Evolutionary conservation across 129 eudicot species (phyloP), one percentile per base, ranked within the genome.

Genomic region (Centaurea solstitialis): DNA sequence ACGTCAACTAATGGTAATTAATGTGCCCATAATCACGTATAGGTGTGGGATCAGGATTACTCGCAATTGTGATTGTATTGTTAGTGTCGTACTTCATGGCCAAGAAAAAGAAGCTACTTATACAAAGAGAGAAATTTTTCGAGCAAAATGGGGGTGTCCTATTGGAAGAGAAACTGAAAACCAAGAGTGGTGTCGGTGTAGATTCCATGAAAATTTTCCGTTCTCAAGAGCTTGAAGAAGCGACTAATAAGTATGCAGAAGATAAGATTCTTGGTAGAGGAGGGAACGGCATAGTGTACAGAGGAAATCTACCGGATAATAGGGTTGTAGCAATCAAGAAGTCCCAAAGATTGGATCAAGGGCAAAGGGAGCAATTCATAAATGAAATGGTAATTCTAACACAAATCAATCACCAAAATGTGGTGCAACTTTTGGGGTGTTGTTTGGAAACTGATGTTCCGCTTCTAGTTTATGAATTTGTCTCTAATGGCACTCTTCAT

Each of bases 401-500:
- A 7, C 91, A 82, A 67, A 81, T 85, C 37, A 88, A 82, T 45
- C 88, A 84, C 40, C 77, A 76, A 23, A 81, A 84, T 26, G 91
- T 87, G 50, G 91, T 87, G 61, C 85, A 77, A 37, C 72, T 82
- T 9, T 12, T 87, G 50, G 88, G 85, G 6, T 88, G 87, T 67
- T 88, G 91, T 76, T 77, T 88, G 21, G 91, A 88, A 39, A 70
- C 77, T 38, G 91, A 88, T 50, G 91, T 88, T 4, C 88, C 90
- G 4, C 22, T 87, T 17, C 61, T 87, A 7, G 88, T 87, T 13
- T 83, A 87, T 64, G 90, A 87, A 28, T 84, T 50, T 9, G 73
- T 87, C 59, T 66, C 85, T 0, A 82, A 88, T 30, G 87, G 82
- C 13, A 85, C 88, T 21, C 83, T 84, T 10, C 76, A 40, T 21